Conservation (phyloP, 106 monocot species). For the Ottelia alismoides region DNA sequence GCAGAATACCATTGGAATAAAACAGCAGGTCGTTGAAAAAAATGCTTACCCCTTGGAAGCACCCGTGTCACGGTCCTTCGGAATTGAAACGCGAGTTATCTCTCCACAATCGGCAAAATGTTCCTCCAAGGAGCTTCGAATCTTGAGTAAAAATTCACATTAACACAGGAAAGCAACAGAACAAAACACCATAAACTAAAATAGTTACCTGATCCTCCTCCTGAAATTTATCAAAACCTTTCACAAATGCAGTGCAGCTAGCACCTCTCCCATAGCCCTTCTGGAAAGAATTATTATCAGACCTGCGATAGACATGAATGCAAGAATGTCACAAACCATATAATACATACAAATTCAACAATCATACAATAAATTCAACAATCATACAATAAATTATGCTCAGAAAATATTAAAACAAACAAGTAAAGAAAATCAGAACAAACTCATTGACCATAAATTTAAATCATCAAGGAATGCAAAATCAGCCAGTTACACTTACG, state of each 20-base stretch:
- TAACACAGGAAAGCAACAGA: neutral
- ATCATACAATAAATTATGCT: too few species aligned
- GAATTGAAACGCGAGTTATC: conserved; percentile 57
- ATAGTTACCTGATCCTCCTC: conserved; percentile 73
- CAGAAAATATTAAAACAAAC: too few species aligned
- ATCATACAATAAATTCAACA: too few species aligned
- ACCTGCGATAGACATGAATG: too few species aligned
- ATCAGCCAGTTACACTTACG: too few species aligned
- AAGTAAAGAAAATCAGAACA: too few species aligned
- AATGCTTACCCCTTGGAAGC: conserved; percentile 60
- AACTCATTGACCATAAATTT: too few species aligned
- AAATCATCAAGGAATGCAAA: too few species aligned
- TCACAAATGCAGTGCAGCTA: conserved; percentile 55
- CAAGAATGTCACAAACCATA: too few species aligned
- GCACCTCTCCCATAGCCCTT: conserved; percentile 32
- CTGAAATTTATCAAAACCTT: conserved; percentile 61
- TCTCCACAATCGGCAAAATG: conserved; percentile 75
- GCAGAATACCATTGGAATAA: neutral
- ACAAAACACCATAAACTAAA: neutral
- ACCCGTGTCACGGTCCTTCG: conserved; percentile 75
- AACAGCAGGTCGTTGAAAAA: neutral
- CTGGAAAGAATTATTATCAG: conserved; percentile 45
- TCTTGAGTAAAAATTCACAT: conserved; percentile 18
- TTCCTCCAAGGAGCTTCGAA: conserved; percentile 44
- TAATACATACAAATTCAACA: too few species aligned